Base-by-base conservation (phyloP, 768 basidiomycete genomes). In the Lentinula sp. region DNA sequence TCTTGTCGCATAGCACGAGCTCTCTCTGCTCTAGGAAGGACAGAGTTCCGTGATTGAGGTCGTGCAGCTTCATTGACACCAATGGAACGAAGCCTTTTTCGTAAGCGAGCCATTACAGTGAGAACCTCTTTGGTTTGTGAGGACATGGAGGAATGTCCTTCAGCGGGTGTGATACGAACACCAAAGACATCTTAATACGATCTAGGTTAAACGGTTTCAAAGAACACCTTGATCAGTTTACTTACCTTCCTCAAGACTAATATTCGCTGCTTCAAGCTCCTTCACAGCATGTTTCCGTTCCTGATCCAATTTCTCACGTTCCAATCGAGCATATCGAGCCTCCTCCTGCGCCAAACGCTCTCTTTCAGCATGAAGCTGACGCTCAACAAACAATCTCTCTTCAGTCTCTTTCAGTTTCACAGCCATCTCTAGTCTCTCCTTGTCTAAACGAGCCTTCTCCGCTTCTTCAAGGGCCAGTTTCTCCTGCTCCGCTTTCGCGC, bases 71-170 rank as follows among this genome's bases (percentile, higher is more conserved):
- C 79, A 51, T 83, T 82, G 63, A 91, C 82, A 58, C 77, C 80
- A 62, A 92, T 76, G 8, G 84, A 80, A 48, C 80, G 81, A 35
- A 93, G 73, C 11, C 82, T 79, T 66, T 80, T 87, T 59, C 88
- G 79, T 31, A 89, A 73, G 1, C 72, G 70, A 52, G 82, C 69
- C 46, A 91, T 80, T 34, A 73, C 78, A 28, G 73, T 69, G 65
- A 84, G 79, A 8, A 87, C 68, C 59, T 81, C 77, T 45, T 70
- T 64, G 62, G 78, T 72, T 65, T 79, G 78, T 56, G 75, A 70
- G 8, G 73, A 72, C 65, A 74, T 76, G 32, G 70, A 68, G 18
- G 62, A 65, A 18, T 68, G 70, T 10, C 69, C 66, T 10, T 64
- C 62, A 10, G 73, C 69, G 31, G 79, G 72, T n/a, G 70, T 70